phyloP scores from a whole-genome alignment of 2,329 filamentous ascomycete genomes.

The Ophiostoma populinum region DNA sequence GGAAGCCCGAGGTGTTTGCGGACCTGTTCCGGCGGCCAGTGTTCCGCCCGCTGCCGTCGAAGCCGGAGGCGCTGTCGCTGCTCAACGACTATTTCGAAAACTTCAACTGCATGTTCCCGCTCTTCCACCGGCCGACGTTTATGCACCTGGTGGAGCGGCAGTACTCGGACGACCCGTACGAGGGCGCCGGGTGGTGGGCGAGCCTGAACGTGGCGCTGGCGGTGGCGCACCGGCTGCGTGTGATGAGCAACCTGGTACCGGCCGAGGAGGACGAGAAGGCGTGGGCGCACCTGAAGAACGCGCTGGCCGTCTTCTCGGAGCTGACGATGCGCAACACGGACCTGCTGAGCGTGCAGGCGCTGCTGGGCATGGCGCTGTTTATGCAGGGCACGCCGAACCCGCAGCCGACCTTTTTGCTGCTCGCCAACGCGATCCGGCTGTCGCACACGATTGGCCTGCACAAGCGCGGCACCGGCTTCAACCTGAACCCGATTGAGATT shows the following conservation, averaged over 20 bases:
- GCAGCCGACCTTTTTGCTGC: conserved; percentile 79
- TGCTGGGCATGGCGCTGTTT: conserved; percentile 87
- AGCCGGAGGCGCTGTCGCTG: conserved; percentile 72
- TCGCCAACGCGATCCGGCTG: conserved; percentile 76
- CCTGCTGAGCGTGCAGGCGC: conserved; percentile 79
- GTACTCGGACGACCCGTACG: conserved; percentile 81
- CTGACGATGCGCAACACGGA: conserved; percentile 93
- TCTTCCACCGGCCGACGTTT: conserved; percentile 95
- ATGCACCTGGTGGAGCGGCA: conserved; percentile 94
- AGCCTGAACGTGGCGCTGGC: conserved; percentile 86
- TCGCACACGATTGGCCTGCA: conserved; percentile 92
- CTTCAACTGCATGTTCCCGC: conserved; percentile 96
- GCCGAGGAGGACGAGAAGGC: conserved; percentile 86
- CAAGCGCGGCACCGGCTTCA: conserved; percentile 83
- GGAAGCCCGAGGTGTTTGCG: conserved; percentile 94
- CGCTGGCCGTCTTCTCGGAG: conserved; percentile 82
- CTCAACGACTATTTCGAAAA: conserved; percentile 94
- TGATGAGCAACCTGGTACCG: conserved; percentile 87
- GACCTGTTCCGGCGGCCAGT: conserved; percentile 78
- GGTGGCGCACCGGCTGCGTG: conserved; percentile 79
- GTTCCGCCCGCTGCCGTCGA: conserved; percentile 68
- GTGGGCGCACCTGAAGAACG: conserved; percentile 93
- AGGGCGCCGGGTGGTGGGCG: conserved; percentile 96
- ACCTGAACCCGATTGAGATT: conserved; percentile 81
- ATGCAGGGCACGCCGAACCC: conserved; percentile 93